A percentile compares a stretch with the other conserved stretches of the same genome.
Conservation (phyloP, 495 filamentous ascomycete genomes). For the Tuber melanosporum region DNA sequence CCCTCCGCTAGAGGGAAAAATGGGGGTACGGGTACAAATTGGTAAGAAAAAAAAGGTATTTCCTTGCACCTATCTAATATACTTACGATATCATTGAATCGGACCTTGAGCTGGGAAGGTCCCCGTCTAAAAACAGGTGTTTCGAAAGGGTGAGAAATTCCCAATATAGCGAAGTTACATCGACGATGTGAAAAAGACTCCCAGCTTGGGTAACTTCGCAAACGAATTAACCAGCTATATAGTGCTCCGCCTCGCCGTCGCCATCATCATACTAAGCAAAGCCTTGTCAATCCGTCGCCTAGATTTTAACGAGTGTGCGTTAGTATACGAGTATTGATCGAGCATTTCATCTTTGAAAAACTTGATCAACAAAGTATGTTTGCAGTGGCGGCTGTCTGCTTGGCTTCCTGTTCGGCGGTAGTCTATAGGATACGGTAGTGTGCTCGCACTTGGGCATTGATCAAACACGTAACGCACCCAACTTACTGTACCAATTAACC, state of each 20-base stretch:
- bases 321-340: not conserved
- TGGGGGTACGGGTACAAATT: not conserved
- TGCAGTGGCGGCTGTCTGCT: not conserved
- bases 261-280: not conserved
- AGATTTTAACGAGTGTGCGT: not conserved
- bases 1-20: not conserved
- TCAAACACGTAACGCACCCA: not conserved
- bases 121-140: not conserved
- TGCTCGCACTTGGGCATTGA: not conserved
- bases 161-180: not conserved
- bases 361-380: not conserved
- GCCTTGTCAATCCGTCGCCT: not conserved
- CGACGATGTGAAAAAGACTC: not conserved
- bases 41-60: not conserved
- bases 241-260: not conserved
- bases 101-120: not conserved
- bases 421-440: no score
- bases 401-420: not conserved
- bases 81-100: not conserved
- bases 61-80: not conserved
- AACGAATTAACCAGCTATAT: not conserved
- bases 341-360: not conserved
- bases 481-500: not conserved
- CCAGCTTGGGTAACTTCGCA: not conserved
- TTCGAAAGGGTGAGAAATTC: not conserved